Percentiles rank a stretch among this genome's conserved stretches.
Conservation (phyloP, 108 stramenopile genomes). For the Cyclotella sp. region DNA sequence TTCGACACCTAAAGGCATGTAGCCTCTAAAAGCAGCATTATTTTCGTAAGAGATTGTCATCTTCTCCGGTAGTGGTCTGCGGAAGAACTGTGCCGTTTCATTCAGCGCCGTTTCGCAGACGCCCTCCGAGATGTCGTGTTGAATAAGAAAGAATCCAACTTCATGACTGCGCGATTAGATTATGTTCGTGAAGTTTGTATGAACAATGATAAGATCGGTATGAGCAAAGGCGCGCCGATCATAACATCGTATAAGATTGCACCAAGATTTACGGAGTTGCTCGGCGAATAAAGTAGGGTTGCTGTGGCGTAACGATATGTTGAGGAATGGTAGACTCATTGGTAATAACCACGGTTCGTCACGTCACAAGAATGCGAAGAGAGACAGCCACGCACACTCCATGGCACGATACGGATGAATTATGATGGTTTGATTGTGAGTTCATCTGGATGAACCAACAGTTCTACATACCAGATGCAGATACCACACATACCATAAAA, state of each 20-base stretch:
- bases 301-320: constrained; percentile 17
- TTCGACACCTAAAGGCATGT: constrained; percentile 76
- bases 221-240: background rate
- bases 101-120: constrained; percentile 42
- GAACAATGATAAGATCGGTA: background rate
- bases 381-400: background rate
- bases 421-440: too few species aligned
- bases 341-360: background rate
- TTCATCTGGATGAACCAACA: too few species aligned
- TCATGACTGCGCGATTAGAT: constrained; percentile 34
- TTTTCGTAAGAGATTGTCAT: constrained; percentile 63
- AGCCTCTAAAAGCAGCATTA: constrained; percentile 66
- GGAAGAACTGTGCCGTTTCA: constrained; percentile 62
- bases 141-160: constrained; percentile 70
- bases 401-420: too few species aligned
- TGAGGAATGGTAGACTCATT: constrained; percentile 28
- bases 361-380: background rate
- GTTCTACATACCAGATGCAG: too few species aligned
- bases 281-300: constrained; percentile 58
- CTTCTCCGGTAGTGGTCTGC: constrained; percentile 61
- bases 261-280: constrained; percentile 62
- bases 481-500: too few species aligned
- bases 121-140: constrained; percentile 50
- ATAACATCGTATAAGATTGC: background rate
- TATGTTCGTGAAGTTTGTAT: background rate